Evolutionary conservation across 768 basidiomycete species (phyloP), one percentile per base, ranked within the genome.

Genomic region (Heimioporus sp.): DNA sequence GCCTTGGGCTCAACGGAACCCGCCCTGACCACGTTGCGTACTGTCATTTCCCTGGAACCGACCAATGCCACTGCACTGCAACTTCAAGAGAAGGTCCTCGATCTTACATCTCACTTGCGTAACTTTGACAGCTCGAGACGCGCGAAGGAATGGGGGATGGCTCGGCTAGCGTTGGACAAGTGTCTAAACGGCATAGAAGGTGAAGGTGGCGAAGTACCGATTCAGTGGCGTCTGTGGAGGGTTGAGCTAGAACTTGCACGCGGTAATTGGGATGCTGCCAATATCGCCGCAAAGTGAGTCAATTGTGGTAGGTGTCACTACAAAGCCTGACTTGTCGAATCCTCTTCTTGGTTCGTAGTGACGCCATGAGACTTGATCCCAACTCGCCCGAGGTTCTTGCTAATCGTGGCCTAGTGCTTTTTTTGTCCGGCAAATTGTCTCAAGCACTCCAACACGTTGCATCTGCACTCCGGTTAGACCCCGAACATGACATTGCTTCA

Each of bases 371-470:
- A 51, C 61, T 83, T 37, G 80, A 84, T 47, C 73, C 82, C 10
- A 86, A 84, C 57, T 90, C 91, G 0, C 87, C 91, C 0, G 92
- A 95, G 52, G 82, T 84, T 12, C 79, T 94, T 28, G 77, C 86
- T 15, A 68, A 86, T n/a, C 82, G 92, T 35, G 92, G 90, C 1
- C 75, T 90, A 15, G 81, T 93, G 2, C 76, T 92, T 10, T 92
- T 92, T 75, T 73, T 91, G 31, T 75, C 75, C 5, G 85, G 83
- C 3, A 86, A 84, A 53, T 74, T 90, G 10, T 76, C 88, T 2
- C 82, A 86, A 58, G 83, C 90, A 2, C 71, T 87, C 31, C 82
- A 86, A 54, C 90, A 94, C 59, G 77, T 77, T 34, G 75, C 78
- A 48, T 82, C 80, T 11, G 90, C 91, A 0, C 77, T 95, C 8